phyloP scores from a whole-genome alignment of 169 alveolate species.

The Toxoplasma gondii region DNA sequence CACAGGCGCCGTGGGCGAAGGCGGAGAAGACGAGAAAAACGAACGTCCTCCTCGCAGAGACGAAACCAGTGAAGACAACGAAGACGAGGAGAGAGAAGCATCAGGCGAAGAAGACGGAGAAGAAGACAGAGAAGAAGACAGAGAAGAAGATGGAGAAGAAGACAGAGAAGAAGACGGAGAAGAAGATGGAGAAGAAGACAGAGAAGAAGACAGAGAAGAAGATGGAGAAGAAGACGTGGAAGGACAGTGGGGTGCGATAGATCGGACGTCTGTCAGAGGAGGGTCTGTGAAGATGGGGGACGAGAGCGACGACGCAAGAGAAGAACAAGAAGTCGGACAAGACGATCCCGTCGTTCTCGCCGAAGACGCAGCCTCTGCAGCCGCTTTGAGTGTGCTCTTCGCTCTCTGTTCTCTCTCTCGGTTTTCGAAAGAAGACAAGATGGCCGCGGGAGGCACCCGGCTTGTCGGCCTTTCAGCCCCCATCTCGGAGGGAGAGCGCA shows the following conservation, averaged over 20 bases:
- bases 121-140: neutral
- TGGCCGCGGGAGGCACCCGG: neutral
- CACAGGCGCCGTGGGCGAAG: neutral
- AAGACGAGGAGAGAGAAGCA: neutral
- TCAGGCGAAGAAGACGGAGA: neutral
- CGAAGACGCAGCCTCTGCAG: no score
- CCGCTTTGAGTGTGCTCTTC: neutral
- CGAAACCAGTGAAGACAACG: neutral
- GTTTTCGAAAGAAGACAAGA: neutral
- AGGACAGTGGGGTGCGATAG: neutral
- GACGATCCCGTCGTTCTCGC: no score
- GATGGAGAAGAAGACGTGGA: neutral
- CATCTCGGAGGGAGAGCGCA: no score
- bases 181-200: no score
- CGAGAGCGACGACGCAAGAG: no score
- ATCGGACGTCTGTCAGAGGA: no score
- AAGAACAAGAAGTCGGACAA: no score
- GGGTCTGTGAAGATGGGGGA: no score
- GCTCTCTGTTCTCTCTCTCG: neutral
- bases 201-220: no score
- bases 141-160: neutral
- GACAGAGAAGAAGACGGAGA: no score
- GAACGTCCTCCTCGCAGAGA: conserved; percentile 1
- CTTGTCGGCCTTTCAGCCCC: no score
- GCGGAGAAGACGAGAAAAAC: neutral